A percentile compares a stretch with the other conserved stretches of the same genome.
phyloP scores from a whole-genome alignment of 2,329 filamentous ascomycete genomes.

The Colletotrichum tamarilloi region DNA sequence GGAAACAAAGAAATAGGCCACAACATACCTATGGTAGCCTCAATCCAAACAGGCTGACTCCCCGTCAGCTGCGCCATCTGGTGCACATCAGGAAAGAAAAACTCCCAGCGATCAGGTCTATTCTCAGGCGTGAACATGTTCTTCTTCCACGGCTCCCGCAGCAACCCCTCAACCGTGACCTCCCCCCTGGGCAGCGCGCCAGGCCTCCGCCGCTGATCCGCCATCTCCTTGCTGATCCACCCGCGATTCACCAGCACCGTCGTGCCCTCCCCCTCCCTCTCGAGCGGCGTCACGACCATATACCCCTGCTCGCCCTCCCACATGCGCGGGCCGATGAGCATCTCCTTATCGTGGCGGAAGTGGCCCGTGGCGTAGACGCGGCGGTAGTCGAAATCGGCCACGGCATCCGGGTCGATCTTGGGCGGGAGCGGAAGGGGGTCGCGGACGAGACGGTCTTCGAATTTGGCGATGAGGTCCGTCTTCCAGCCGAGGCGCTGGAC shows the following conservation, averaged over 20 bases:
- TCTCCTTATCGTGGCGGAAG: conserved; percentile 90
- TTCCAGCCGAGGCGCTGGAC: conserved; percentile 95
- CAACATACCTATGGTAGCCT: conserved; percentile 87
- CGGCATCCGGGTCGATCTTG: conserved; percentile 81
- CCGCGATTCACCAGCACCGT: conserved; percentile 90
- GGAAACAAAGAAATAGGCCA: too few species aligned
- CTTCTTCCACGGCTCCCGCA: conserved; percentile 94
- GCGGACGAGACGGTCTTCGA: conserved; percentile 90
- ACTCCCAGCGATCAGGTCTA: conserved; percentile 82
- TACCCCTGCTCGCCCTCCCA: conserved; percentile 91
- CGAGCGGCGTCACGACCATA: conserved; percentile 90
- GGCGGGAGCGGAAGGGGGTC: conserved; percentile 88
- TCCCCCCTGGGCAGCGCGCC: conserved; percentile 76
- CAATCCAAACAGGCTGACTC: conserved; percentile 92
- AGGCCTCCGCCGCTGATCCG: conserved; percentile 71
- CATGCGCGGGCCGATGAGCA: conserved; percentile 93
- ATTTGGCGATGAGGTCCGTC: conserved; percentile 88
- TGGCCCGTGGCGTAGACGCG: conserved; percentile 80
- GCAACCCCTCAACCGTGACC: conserved; percentile 83
- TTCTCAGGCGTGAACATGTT: conserved; percentile 98
- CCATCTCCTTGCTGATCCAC: conserved; percentile 86
- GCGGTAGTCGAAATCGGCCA: conserved; percentile 92
- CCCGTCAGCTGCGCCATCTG: conserved; percentile 89
- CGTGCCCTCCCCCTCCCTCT: conserved; percentile 69
- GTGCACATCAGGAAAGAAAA: conserved; percentile 93